A percentile compares a stretch with the other conserved stretches of the same genome.
Conservation (phyloP, 2,329 filamentous ascomycete genomes). For the Sarocladium brachiariae region DNA sequence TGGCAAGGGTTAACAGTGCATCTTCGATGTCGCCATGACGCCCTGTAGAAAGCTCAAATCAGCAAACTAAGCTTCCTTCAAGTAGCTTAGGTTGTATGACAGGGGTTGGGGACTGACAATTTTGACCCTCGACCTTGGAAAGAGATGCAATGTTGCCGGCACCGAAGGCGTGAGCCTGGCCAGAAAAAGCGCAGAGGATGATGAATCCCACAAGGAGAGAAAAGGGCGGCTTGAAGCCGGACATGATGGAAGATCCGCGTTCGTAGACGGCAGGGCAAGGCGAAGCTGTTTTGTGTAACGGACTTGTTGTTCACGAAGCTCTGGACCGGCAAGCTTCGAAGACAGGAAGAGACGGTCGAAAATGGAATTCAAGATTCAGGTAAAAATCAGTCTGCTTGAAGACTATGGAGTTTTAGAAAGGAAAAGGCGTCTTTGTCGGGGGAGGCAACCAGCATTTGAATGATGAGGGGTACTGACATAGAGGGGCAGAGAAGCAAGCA, state of each 20-base stretch:
- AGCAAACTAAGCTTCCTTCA: background rate
- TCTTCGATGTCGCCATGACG: slow-evolving; percentile 92
- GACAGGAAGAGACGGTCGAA: background rate
- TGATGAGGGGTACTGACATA: background rate
- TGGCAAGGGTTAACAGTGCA: slow-evolving; percentile 66
- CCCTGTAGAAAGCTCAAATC: slow-evolving; percentile 36
- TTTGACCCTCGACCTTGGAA: slow-evolving; percentile 74
- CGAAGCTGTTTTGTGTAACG: background rate
- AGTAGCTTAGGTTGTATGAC: background rate
- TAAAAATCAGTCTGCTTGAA: background rate
- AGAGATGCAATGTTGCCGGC: slow-evolving; percentile 82
- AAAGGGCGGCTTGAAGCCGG: slow-evolving; percentile 27
- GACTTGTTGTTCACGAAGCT: background rate
- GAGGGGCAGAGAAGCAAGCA: background rate
- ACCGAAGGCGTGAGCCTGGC: slow-evolving; percentile 68
- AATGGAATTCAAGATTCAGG: background rate
- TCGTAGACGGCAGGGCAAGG: background rate
- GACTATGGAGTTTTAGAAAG: background rate
- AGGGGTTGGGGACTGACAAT: slow-evolving; percentile 48
- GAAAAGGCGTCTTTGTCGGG: background rate
- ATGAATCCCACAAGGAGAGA: slow-evolving; percentile 42
- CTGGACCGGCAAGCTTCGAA: background rate
- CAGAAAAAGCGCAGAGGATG: slow-evolving; percentile 58
- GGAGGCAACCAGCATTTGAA: slow-evolving; percentile 6
- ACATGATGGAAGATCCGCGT: slow-evolving; percentile 30